These are phyloP conservation scores for Boletus huronensis DNA, from an alignment of 768 basidiomycete species.

Conservation along the genomic window DNA sequence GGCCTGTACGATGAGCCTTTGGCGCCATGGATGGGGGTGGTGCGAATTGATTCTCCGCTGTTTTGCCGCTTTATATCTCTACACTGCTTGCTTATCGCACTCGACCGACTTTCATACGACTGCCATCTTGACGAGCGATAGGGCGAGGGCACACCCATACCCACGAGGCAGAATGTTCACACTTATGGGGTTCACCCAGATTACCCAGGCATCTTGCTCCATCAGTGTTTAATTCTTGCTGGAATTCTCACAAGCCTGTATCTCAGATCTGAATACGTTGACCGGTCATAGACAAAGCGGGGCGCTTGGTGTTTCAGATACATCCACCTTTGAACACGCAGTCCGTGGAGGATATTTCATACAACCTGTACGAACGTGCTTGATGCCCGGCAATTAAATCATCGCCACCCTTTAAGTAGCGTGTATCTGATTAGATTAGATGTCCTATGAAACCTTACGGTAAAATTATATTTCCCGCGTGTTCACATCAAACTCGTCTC, in stretches of 20 bases:
- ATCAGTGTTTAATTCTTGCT: too few relatives aligned
- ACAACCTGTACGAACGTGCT: background rate
- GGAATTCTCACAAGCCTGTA: too few relatives aligned
- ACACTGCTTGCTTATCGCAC: slow-evolving; percentile 13
- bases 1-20: slow-evolving; percentile 46
- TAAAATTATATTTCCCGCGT: slow-evolving; percentile 9
- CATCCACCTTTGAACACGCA: background rate
- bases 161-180: background rate
- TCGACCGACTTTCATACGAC: background rate
- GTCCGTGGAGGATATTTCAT: background rate
- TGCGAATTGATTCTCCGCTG: slow-evolving; percentile 32
- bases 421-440: slow-evolving; percentile 20
- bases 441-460: background rate
- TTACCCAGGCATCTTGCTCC: background rate
- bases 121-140: background rate
- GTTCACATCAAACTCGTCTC: background rate
- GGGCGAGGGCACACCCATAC: background rate
- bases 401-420: background rate
- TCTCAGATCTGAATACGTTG: background rate
- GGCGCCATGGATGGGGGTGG: slow-evolving; percentile 41
- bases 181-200: slow-evolving; percentile 2
- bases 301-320: slow-evolving; percentile 1
- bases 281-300: background rate
- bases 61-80: slow-evolving; percentile 18
- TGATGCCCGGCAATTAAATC: background rate